Percentiles rank a stretch among this genome's conserved stretches.
Conservation (phyloP, 441 rosid genomes). For the Cnidoscolus chayamansa region DNA sequence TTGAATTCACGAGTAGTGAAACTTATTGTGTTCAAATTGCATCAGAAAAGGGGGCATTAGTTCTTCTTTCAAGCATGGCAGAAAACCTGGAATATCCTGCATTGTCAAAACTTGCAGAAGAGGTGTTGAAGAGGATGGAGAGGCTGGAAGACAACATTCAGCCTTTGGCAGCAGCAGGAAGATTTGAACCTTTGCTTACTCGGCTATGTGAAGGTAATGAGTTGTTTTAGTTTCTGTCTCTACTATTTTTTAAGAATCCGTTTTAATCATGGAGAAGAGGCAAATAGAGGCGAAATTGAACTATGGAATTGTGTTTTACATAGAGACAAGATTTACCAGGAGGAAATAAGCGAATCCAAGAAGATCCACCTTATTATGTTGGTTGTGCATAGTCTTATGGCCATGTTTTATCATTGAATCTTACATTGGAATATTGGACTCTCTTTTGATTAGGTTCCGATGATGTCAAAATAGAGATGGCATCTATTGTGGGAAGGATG, state of each 20-base stretch:
- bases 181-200: slow-evolving; percentile 43
- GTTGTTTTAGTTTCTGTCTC: slow-evolving; percentile 3
- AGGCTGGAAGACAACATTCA: slow-evolving; percentile 30
- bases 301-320: neutral
- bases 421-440: neutral
- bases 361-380: neutral
- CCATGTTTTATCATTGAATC: neutral
- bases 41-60: slow-evolving; percentile 44
- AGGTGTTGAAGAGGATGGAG: slow-evolving; percentile 36
- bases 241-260: neutral
- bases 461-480: slow-evolving; percentile 40
- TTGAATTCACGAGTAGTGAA: slow-evolving; percentile 36
- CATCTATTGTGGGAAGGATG: slow-evolving; percentile 39
- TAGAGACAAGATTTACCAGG: neutral
- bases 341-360: neutral
- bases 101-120: slow-evolving; percentile 39
- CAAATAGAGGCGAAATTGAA: neutral
- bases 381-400: neutral
- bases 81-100: slow-evolving; percentile 40
- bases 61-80: slow-evolving; percentile 45
- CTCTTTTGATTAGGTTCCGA: slow-evolving; percentile 33
- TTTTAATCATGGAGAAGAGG: neutral
- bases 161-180: slow-evolving; percentile 40
- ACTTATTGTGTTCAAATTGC: slow-evolving; percentile 34
- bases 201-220: slow-evolving; percentile 32